Conservation (phyloP, 176 grass and related monocot species). For the Oryza longistaminata region DNA sequence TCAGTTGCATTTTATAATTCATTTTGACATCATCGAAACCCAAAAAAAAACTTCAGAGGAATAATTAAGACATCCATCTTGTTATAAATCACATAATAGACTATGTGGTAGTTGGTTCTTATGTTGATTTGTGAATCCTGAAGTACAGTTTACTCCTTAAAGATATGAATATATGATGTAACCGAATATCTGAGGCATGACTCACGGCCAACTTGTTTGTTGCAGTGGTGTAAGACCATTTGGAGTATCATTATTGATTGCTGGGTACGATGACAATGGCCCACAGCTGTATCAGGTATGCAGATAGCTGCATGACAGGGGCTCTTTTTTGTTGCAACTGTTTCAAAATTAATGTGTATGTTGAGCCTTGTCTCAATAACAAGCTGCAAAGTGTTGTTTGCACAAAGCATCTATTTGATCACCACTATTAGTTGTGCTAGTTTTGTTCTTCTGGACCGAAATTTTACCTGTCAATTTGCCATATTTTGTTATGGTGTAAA, state of each 20-base stretch:
- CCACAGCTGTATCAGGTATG: conserved; percentile 93
- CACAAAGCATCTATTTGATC: neutral
- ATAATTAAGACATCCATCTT: neutral
- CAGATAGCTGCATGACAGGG: neutral
- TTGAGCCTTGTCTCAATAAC: neutral
- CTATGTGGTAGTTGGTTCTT: neutral
- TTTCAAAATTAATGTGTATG: neutral
- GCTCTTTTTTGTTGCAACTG: neutral
- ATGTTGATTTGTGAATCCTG: neutral
- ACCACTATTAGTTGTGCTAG: neutral
- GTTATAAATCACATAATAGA: neutral
- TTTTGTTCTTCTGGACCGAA: conserved; percentile 23
- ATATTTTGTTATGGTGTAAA: neutral
- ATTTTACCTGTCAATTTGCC: neutral
- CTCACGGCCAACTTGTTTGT: conserved; percentile 26
- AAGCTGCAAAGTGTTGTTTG: neutral
- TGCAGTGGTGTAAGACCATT: conserved; percentile 96
- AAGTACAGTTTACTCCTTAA: conserved; percentile 5
- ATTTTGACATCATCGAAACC: neutral
- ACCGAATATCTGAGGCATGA: conserved; percentile 13
- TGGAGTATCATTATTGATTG: conserved; percentile 86
- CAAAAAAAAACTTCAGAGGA: neutral
- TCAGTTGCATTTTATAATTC: neutral
- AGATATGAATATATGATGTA: conserved; percentile 6
- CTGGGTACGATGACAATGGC: conserved; percentile 96